Base-by-base conservation (phyloP, 1,284 basidiomycete genomes). In the Papiliotrema flavescens region DNA sequence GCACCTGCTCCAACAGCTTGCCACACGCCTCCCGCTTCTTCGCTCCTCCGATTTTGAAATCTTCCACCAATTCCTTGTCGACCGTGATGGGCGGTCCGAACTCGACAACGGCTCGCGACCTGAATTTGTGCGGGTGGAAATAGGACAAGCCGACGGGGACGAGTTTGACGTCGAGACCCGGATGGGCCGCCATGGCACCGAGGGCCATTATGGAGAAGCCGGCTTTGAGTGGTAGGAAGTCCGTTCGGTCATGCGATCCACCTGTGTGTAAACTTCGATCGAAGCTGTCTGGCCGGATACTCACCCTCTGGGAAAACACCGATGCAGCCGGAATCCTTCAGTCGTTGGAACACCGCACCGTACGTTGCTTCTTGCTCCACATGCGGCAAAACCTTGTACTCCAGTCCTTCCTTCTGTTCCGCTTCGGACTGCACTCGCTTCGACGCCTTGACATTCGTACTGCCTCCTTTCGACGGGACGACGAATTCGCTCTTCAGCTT, bases 181-280 rank as follows among this genome's bases (percentile, higher is more conserved):
- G 86, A 73, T 97, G 84, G 59, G 88, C 87, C 2, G 90, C 89
- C 90, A 97, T 94, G 1, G 94, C 93, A 35, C 94, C 94, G 4
- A 98, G 82, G n/a, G 94, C 92, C 93, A 98, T 97, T 64, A 97
- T 84, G 1, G 92, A 89, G 46, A 98, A 92, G 4, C 94, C 94
- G 20, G 94, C 94, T 77, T 98, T 98, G 45, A 98, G 81, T 1
- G 94, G 94, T 36, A 97, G 82, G 52, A 97, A 83, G 73, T 97
- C 93, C 17, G 90, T 94, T 39, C 94, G 86, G 77, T 98, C 94
- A 76, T 98, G 94, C 54, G 93, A 96, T 54, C 94, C 94, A 64
- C 93, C 90, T 93, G 24, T 41, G 41, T 47, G 17, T 49, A 6
- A 43, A 22, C 51, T 8, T 28, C 13, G 8, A 45, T 36, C 35